Evolutionary conservation across 169 alveolate genomes (phyloP).

Genomic region (Eimeria acervulina): DNA sequence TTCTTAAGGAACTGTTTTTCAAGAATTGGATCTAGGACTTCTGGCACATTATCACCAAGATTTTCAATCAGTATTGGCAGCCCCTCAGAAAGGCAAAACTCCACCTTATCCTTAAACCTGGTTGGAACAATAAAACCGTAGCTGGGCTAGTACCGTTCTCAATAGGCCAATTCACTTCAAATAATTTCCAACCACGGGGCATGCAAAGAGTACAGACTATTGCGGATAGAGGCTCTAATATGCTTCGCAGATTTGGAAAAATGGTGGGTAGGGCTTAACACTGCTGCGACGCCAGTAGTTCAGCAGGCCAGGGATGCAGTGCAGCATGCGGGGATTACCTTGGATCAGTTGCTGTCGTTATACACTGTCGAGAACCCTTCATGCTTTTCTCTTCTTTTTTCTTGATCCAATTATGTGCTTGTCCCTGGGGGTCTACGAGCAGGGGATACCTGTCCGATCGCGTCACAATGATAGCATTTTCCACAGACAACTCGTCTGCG

Average conservation of each 20-base stretch:
- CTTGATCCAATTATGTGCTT: conserved; percentile 98
- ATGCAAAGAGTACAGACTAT: neutral
- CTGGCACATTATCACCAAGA: conserved; percentile 97
- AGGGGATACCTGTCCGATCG: conserved; percentile 98
- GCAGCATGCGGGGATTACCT: conserved; percentile 27
- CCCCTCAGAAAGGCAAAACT: conserved; percentile 96
- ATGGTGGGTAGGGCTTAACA: neutral
- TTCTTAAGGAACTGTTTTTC: conserved; percentile 96
- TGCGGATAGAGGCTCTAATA: too few relatives aligned
- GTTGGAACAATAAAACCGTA: neutral
- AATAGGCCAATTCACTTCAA: neutral
- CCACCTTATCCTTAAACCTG: conserved; percentile 96
- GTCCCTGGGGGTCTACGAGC: conserved; percentile 97
- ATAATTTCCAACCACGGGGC: neutral
- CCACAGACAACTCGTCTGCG: conserved; percentile 97
- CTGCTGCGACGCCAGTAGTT: neutral
- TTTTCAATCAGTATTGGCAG: conserved; percentile 96
- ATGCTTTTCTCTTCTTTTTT: conserved; percentile 88
- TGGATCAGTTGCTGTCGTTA: conserved; percentile 91
- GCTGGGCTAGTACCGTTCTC: neutral
- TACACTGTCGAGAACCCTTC: conserved; percentile 91
- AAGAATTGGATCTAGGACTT: conserved; percentile 97
- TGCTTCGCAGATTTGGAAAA: neutral
- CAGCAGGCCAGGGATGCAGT: neutral
- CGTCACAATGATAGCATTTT: conserved; percentile 96